Conservation (phyloP, 1,284 basidiomycete genomes). For the Macrocystidia cucumis region DNA sequence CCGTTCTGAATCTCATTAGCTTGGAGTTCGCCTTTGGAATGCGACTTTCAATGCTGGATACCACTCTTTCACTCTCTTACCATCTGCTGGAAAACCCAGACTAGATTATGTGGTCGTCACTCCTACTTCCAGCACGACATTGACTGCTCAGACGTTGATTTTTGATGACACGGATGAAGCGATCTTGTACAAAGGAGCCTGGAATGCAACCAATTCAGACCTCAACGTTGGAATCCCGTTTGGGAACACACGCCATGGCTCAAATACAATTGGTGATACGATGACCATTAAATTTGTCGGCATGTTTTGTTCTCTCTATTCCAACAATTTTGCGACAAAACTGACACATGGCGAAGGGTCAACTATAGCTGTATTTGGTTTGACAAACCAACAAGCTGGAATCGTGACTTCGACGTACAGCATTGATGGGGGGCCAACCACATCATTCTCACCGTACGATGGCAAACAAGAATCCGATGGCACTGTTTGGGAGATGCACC, state of each 20-base stretch:
- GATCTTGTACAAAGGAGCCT: constrained; percentile 12
- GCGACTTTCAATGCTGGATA: constrained; percentile 7
- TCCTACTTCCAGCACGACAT: constrained; percentile 7
- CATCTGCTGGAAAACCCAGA: constrained; percentile 10
- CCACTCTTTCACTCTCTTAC: constrained; percentile 12
- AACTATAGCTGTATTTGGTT: constrained; percentile 15
- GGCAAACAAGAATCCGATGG: constrained; percentile 11
- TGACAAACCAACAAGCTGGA: constrained; percentile 14
- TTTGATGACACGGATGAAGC: constrained; percentile 13
- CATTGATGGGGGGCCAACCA: constrained; percentile 12
- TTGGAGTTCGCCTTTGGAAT: constrained; percentile 12
- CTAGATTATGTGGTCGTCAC: constrained; percentile 14
- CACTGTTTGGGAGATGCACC: constrained; percentile 11
- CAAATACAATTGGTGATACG: constrained; percentile 10
- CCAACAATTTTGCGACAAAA: background rate
- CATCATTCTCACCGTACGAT: constrained; percentile 11
- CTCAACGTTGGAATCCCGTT: constrained; percentile 11
- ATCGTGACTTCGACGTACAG: constrained; percentile 14
- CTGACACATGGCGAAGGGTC: constrained; percentile 9
- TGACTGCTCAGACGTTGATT: constrained; percentile 10
- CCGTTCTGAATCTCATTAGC: background rate
- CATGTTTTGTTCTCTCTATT: constrained; percentile 6
- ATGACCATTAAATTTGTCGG: constrained; percentile 14
- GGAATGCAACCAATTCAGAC: constrained; percentile 8
- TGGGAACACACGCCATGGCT: constrained; percentile 12